Conservation (phyloP, 306 rosid species). For the Inga oerstediana region DNA sequence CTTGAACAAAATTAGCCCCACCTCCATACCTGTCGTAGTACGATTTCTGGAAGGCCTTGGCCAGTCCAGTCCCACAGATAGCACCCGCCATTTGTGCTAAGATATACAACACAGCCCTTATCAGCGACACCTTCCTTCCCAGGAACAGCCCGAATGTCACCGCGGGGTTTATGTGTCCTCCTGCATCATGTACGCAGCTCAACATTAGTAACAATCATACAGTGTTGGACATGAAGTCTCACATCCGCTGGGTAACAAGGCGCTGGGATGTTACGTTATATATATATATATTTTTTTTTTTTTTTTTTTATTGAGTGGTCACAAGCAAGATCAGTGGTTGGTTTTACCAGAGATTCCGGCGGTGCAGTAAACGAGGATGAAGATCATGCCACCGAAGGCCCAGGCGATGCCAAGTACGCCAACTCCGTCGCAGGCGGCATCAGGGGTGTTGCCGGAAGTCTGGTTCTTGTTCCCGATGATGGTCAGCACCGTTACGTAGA, state of each 20-base stretch:
- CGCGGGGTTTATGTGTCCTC: slow-evolving; percentile 94
- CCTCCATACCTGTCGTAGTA: slow-evolving; percentile 55
- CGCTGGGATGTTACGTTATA: no score
- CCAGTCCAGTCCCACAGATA: slow-evolving; percentile 74
- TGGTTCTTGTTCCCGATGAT: slow-evolving; percentile 76
- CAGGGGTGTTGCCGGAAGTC: background rate
- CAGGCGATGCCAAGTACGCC: slow-evolving; percentile 92
- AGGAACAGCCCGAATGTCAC: slow-evolving; percentile 86
- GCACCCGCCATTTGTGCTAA: slow-evolving; percentile 80
- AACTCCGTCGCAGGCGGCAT: slow-evolving; percentile 64
- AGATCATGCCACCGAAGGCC: slow-evolving; percentile 99
- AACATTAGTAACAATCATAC: background rate
- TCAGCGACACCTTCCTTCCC: slow-evolving; percentile 74
- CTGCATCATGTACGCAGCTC: slow-evolving; percentile 33
- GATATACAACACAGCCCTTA: slow-evolving; percentile 75
- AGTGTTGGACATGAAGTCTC: background rate
- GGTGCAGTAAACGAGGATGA: slow-evolving; percentile 96
- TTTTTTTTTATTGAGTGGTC: background rate
- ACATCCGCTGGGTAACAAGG: no score
- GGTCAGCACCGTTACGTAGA: slow-evolving; percentile 82
- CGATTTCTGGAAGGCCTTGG: slow-evolving; percentile 73
- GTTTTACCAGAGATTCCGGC: slow-evolving; percentile 89
- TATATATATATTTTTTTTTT: no score
- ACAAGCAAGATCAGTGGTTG: background rate
- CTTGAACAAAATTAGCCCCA: slow-evolving; percentile 55